Evolutionary conservation across 345 rosid species (phyloP).

Genomic region (Moringa oleifera): DNA sequence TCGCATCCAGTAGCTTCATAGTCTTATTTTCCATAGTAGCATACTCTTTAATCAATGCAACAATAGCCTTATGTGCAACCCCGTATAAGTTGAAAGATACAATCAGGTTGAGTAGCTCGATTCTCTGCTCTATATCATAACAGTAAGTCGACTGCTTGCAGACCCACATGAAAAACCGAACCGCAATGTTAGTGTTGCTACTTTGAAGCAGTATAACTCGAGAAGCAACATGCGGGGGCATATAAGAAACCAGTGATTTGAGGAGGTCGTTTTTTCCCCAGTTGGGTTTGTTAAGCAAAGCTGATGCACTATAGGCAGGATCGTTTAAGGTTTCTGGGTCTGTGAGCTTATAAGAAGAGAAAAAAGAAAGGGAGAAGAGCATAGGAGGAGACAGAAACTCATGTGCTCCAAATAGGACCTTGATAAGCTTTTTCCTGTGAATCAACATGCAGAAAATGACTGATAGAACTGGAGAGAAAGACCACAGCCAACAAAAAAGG

Average conservation of each 20-base stretch:
- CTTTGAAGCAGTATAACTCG: conserved; percentile 31
- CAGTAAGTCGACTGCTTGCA: conserved; percentile 43
- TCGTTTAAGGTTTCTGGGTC: conserved; percentile 10
- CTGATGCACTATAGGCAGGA: conserved; percentile 15
- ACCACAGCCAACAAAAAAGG: neutral
- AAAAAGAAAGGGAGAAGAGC: conserved; percentile 16
- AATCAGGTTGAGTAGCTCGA: conserved; percentile 22
- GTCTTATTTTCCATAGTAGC: conserved; percentile 21
- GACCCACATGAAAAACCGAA: conserved; percentile 40
- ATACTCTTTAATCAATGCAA: conserved; percentile 26
- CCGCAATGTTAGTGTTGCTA: conserved; percentile 11
- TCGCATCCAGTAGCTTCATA: conserved; percentile 30
- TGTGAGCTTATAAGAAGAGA: conserved; percentile 3
- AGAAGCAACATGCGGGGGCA: conserved; percentile 33
- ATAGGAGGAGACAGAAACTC: conserved; percentile 4
- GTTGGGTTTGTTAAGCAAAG: conserved; percentile 23
- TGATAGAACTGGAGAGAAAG: neutral
- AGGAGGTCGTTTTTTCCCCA: conserved; percentile 30
- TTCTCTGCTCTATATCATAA: conserved; percentile 26
- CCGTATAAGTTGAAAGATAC: conserved; percentile 26
- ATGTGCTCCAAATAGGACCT: conserved; percentile 16
- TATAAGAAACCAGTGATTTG: conserved; percentile 38
- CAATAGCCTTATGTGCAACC: conserved; percentile 28
- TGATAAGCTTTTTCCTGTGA: conserved; percentile 19
- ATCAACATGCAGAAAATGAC: conserved; percentile 30